Evolutionary conservation across 2,329 filamentous ascomycete species (phyloP).

Genomic region (Ophiostoma tasmaniense): DNA sequence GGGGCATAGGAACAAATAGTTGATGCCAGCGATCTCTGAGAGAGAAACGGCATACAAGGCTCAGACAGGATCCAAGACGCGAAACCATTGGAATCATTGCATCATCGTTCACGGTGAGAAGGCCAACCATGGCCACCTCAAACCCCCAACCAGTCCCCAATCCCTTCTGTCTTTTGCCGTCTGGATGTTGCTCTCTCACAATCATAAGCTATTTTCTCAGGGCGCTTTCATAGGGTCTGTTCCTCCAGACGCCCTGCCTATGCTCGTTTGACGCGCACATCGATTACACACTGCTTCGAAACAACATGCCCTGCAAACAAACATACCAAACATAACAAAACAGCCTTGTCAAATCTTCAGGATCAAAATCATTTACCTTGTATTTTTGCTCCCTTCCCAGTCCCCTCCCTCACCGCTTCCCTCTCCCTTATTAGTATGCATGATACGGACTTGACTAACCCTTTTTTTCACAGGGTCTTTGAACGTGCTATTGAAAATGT

Average conservation of each 20-base stretch:
- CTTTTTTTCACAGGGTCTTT: conserved; percentile 58
- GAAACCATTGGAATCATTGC: conserved; percentile 1
- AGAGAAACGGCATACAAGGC: not conserved
- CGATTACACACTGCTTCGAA: not conserved
- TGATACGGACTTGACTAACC: conserved; percentile 6
- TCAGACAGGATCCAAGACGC: not conserved
- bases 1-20: not conserved
- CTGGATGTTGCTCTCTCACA: conserved; percentile 57
- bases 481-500: conserved; percentile 79
- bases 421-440: not conserved
- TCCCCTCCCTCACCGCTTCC: not conserved
- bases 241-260: conserved; percentile 5
- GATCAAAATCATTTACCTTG: conserved; percentile 34
- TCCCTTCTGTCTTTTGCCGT: conserved; percentile 21
- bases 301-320: not conserved
- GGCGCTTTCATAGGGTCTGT: not conserved
- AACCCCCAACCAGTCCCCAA: conserved; percentile 33
- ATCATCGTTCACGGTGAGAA: conserved; percentile 55
- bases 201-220: conserved; percentile 19
- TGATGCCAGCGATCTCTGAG: not conserved
- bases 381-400: conserved; percentile 51
- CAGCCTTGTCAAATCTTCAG: conserved; percentile 9
- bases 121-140: conserved; percentile 40
- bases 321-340: not conserved
- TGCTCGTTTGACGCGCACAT: not conserved